Evolutionary conservation across 2,329 filamentous ascomycete species (phyloP), one percentile per base, ranked within the genome.

Genomic region (Paecilomyces niveus): DNA sequence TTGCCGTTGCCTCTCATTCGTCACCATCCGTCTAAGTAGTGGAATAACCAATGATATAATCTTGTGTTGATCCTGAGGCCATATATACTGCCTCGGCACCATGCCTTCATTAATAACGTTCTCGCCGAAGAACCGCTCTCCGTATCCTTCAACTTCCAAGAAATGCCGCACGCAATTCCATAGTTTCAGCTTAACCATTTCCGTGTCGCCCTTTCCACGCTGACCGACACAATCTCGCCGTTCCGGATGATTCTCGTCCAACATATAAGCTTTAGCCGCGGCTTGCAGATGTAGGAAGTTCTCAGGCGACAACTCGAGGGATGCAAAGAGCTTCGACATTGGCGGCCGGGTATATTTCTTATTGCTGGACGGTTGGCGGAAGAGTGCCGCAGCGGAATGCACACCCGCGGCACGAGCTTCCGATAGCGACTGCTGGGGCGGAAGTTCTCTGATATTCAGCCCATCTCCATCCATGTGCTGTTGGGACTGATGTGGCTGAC

Each of bases 1-100:
- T 64, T 81, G 75, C 39, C 82, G 74, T 65, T 85, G 82, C 24
- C 82, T 74, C 66, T 85, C 83, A 59, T 85, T 85, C 15, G 82
- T 84, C 11, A 85, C 81, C 81, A 85, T 84, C 24, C 82, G 74
- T 58, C 82, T 71, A 59, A 85, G 72, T 53, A 85, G 67, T 11
- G 82, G 82, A 61, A 81, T 84, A n/a, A 83, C 78, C 22, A 83
- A 70, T n/a, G 78, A 75, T 49, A 85, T 81, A 54, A 85, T 82
- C 60, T 80, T 79, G 58, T 82, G 80, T 54, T 77, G 77, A 62
- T 85, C 81, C 53, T 74, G 72, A 3, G 83, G 82, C 82, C 82
- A 85, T 13, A 80, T 69, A 57, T 81, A 73, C 7, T 75, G 75
- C 50, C 78, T 66, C 55, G 65, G 67, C 0, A 62, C 70, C 66